Conservation (phyloP, 495 filamentous ascomycete species). For the Penicillium lividum region DNA sequence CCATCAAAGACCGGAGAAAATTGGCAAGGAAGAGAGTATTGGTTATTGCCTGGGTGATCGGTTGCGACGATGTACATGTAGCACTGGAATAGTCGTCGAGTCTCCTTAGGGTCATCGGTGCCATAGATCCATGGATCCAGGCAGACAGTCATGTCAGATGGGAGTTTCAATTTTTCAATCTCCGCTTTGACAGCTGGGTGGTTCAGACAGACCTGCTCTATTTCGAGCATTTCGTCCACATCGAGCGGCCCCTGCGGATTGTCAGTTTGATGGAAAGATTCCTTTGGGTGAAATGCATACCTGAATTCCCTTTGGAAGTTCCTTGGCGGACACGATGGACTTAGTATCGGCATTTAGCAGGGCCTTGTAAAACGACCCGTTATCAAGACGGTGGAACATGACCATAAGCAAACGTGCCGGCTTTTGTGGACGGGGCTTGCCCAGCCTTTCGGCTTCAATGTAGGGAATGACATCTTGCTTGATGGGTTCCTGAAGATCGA, state of each 20-base stretch:
- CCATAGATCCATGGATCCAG: conserved; percentile 51
- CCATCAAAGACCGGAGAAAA: conserved; percentile 77
- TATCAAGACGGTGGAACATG: conserved; percentile 45
- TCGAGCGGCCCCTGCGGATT: conserved; percentile 36
- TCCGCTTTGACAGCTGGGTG: conserved; percentile 46
- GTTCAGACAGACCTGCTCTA: conserved; percentile 40
- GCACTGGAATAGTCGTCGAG: conserved; percentile 44
- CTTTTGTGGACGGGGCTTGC: conserved; percentile 34
- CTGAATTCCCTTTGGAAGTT: conserved; percentile 43
- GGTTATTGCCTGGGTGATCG: conserved; percentile 56
- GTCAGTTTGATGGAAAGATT: not conserved
- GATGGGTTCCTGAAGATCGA: conserved; percentile 46
- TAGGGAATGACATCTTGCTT: conserved; percentile 46
- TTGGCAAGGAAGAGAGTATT: conserved; percentile 76
- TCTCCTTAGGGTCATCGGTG: conserved; percentile 37
- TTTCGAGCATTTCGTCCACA: conserved; percentile 43
- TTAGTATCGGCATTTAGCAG: conserved; percentile 44
- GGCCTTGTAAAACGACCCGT: conserved; percentile 43
- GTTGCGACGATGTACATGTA: conserved; percentile 45
- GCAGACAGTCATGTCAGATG: conserved; percentile 40
- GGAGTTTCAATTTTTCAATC: conserved; percentile 45
- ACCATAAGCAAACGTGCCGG: conserved; percentile 42
- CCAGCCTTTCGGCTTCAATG: conserved; percentile 41
- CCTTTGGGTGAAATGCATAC: conserved; percentile 14
- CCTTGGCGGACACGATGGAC: conserved; percentile 39